Evolutionary conservation across 2,329 filamentous ascomycete genomes (phyloP), one percentile per base, ranked within the genome.

Genomic region (Berkeleyomyces rouxiae): DNA sequence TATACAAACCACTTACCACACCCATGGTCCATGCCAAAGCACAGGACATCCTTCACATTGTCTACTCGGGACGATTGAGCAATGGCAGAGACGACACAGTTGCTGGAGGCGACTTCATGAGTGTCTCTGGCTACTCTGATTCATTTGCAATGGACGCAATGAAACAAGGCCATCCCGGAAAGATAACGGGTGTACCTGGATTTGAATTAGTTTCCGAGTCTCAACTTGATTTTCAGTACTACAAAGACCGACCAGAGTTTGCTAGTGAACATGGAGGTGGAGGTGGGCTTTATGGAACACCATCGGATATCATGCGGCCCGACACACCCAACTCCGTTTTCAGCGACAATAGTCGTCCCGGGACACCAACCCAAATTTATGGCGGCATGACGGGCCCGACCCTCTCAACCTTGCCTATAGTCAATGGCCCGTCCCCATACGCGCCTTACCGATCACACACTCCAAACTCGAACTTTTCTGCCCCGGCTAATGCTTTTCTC

Each of bases 21-120:
- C 92, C 92, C 2, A 96, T 97, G 91, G 92, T 97, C 3, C 87
- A 95, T 69, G 87, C 89, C 61, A 95, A 88, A 73, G 89, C 90
- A 2, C 88, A 93, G 69, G 90, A 93, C 64, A 80, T 93, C 47
- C 79, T 99, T 7, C 85, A 86, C n/a, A 83, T 87, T 51, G 80
- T 99, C 59, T 96, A 96, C 71, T 84, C 84, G 33, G 92, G 91
- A 9, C 85, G 92, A 3, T 75, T 95, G 33, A 80, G 79, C 2
- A 85, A 90, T 63, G 81, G 83, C 1, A 79, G 83, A 37, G 81
- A 82, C 36, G 16, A 9, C 6, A 49, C 43, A n/a, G 63, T 60
- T 3, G 78, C 78, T n/a, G 76, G 79, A 0, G 76, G 78, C 63
- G 79, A 85, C 60, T 73, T 78, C 36, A 75, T 76, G 68, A 83